Conservation (phyloP, 495 filamentous ascomycete genomes). For the Aspergillus baeticus region DNA sequence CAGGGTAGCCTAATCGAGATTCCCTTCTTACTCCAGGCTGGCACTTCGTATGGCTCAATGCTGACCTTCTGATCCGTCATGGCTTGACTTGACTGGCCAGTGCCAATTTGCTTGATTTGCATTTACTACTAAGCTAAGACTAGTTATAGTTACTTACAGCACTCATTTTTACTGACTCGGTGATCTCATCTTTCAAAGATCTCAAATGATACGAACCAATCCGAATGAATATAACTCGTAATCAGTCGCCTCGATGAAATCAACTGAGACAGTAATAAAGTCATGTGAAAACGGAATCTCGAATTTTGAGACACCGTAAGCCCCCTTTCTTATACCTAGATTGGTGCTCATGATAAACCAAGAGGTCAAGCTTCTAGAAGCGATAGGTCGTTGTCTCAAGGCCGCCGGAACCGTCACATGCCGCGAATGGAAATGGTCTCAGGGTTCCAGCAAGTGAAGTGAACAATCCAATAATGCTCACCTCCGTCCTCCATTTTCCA, state of each 20-base stretch:
- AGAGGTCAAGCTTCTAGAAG: slow-evolving; percentile 3
- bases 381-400: not conserved
- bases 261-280: not conserved
- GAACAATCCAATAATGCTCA: no score
- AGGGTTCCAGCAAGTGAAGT: not conserved
- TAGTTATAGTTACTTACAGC: no score
- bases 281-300: not conserved
- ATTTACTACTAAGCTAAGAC: no score
- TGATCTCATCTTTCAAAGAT: no score
- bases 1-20: not conserved
- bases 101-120: no score
- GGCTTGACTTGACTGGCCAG: no score
- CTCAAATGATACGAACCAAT: no score
- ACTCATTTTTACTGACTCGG: no score
- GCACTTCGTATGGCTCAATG: not conserved
- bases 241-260: no score
- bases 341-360: not conserved
- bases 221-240: no score
- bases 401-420: slow-evolving; percentile 4
- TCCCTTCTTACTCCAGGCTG: no score
- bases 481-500: not conserved
- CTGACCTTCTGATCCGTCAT: not conserved
- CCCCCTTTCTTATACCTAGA: not conserved
- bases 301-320: not conserved
- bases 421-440: not conserved